These are phyloP conservation scores for Borovskyia barvae DNA, from an alignment of 208 protist species.

Conservation along the genomic window DNA sequence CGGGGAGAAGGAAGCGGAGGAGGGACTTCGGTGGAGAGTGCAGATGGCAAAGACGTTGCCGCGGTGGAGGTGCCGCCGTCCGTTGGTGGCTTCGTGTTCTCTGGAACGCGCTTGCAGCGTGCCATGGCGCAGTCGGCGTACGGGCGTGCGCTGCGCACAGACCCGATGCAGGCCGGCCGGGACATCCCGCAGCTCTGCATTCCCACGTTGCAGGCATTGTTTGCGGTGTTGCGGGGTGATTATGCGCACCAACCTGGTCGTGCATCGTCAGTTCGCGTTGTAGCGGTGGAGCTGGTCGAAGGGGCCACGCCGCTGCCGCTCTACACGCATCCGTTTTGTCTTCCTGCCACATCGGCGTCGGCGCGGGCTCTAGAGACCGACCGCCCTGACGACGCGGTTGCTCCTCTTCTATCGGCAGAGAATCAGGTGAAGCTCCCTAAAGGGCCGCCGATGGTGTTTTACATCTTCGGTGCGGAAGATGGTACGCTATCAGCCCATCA, in stretches of 20 bases:
- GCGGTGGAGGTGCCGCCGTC: not conserved
- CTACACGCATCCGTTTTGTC: conserved; percentile 33
- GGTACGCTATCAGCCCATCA: conserved; percentile 37
- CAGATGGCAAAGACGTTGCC: not conserved
- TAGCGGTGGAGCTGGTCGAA: conserved; percentile 70
- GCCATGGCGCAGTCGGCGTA: conserved; percentile 27
- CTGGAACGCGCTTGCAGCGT: conserved; percentile 44
- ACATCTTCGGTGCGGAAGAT: conserved; percentile 73
- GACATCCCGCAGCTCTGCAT: conserved; percentile 35
- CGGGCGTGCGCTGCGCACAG: conserved; percentile 25
- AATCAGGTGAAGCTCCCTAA: too few species aligned
- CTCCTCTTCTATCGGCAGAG: too few species aligned
- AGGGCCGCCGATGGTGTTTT: conserved; percentile 40
- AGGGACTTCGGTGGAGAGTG: too few species aligned
- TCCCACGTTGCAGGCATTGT: conserved; percentile 34
- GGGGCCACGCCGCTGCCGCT: conserved; percentile 38
- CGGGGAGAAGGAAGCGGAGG: too few species aligned
- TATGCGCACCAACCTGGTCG: conserved; percentile 1
- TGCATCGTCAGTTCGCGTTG: conserved; percentile 14
- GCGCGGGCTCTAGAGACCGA: not conserved
- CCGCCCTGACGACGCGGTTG: too few species aligned
- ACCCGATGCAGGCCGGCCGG: conserved; percentile 36
- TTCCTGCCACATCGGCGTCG: not conserved
- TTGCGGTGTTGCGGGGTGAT: conserved; percentile 27
- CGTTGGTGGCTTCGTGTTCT: conserved; percentile 44